phyloP scores from a whole-genome alignment of 1,284 basidiomycete species.

The Chalciporus sp. region DNA sequence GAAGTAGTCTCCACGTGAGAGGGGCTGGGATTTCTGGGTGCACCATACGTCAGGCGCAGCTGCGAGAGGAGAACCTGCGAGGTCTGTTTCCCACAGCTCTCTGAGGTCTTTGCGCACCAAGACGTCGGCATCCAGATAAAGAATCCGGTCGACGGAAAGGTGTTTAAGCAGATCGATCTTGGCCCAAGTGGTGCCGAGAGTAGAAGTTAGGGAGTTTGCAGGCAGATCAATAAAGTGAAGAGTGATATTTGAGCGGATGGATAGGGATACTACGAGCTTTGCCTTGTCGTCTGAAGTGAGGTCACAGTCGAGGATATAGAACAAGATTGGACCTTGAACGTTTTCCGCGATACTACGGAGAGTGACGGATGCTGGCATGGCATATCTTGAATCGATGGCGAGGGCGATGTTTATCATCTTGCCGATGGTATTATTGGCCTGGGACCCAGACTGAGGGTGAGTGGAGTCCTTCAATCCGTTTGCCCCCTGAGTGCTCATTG shows the following conservation, averaged over 20 bases:
- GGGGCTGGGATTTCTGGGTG: slow-evolving; percentile 45
- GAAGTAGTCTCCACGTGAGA: slow-evolving; percentile 45
- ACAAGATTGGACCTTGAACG: slow-evolving; percentile 43
- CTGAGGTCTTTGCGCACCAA: slow-evolving; percentile 45
- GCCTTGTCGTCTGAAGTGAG: slow-evolving; percentile 40
- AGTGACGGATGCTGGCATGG: slow-evolving; percentile 50
- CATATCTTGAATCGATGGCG: slow-evolving; percentile 45
- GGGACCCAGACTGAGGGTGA: not conserved
- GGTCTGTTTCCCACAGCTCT: slow-evolving; percentile 48
- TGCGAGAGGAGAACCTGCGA: slow-evolving; percentile 43
- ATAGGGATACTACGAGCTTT: slow-evolving; percentile 37
- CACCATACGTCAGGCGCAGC: slow-evolving; percentile 52
- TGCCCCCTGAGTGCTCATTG: not conserved
- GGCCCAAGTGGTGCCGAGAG: slow-evolving; percentile 46
- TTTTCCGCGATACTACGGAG: slow-evolving; percentile 44
- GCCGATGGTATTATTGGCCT: slow-evolving; percentile 33
- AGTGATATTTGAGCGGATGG: slow-evolving; percentile 35
- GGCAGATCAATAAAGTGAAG: slow-evolving; percentile 46
- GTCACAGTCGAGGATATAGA: slow-evolving; percentile 54
- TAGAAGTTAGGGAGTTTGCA: slow-evolving; percentile 29
- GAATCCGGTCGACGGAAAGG: slow-evolving; percentile 50
- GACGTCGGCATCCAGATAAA: slow-evolving; percentile 58
- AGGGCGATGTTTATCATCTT: slow-evolving; percentile 54
- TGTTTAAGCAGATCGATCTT: slow-evolving; percentile 50
- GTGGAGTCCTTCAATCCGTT: not conserved